Evolutionary conservation across 345 rosid species (phyloP).

Genomic region (Salix exigua): DNA sequence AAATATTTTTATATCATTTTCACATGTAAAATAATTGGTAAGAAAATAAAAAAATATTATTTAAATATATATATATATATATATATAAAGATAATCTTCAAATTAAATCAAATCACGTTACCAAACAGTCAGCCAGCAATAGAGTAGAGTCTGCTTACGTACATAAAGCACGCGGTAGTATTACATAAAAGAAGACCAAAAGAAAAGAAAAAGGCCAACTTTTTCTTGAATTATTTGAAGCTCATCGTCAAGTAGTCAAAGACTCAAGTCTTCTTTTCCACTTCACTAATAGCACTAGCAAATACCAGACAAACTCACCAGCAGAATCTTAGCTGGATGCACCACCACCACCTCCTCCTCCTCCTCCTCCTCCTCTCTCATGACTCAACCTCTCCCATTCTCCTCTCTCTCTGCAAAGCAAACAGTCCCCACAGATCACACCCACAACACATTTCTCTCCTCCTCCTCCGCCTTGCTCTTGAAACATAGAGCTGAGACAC

Average conservation of each 20-base stretch:
- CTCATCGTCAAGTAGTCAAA: too few species aligned
- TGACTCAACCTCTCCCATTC: background rate
- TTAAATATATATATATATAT: too few species aligned
- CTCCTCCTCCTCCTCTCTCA: background rate
- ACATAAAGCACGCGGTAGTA: background rate
- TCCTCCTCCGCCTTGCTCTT: background rate
- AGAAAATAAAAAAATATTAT: too few species aligned
- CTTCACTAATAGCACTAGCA: background rate
- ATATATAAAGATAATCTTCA: too few species aligned
- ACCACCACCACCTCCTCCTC: constrained; percentile 7
- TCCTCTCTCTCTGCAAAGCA: background rate
- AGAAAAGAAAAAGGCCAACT: too few species aligned
- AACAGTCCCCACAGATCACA: constrained; percentile 2
- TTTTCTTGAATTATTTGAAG: too few species aligned
- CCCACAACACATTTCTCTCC: too few species aligned
- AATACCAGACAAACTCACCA: constrained; percentile 18
- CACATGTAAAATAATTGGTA: too few species aligned
- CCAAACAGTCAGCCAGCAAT: too few species aligned
- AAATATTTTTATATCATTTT: too few species aligned
- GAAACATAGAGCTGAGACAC: background rate
- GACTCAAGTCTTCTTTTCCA: background rate
- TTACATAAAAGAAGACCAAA: too few species aligned
- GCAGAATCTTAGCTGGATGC: constrained; percentile 89
- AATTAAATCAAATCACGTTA: too few species aligned
- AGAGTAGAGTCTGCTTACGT: background rate